A percentile compares a stretch with the other conserved stretches of the same genome.
Conservation (phyloP, 208 protist species). For the Crithidia brevicula region DNA sequence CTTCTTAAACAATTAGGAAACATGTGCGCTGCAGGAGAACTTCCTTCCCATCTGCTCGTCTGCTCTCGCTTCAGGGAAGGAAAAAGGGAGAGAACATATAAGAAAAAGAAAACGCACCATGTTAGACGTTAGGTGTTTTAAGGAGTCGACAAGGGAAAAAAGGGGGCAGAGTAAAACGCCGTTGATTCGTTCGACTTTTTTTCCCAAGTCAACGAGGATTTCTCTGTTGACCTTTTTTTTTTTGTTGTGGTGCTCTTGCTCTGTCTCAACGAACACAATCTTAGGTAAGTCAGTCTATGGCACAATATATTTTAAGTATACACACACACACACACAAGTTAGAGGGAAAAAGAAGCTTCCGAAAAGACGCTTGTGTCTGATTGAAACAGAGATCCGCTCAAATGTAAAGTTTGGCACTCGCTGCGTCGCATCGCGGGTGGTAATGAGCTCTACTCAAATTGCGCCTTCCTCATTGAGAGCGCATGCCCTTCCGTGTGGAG, state of each 20-base stretch:
- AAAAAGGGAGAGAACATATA: not conserved
- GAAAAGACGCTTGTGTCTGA: too few relatives aligned
- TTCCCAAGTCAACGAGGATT: not conserved
- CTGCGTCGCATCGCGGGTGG: too few relatives aligned
- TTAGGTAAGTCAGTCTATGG: constrained; percentile 13
- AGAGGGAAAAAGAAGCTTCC: too few relatives aligned
- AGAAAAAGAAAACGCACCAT: not conserved
- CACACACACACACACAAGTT: constrained; percentile 8
- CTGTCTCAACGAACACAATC: not conserved
- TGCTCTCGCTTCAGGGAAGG: constrained; percentile 7
- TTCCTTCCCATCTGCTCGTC: not conserved
- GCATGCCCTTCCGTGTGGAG: too few relatives aligned
- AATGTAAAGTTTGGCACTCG: too few relatives aligned
- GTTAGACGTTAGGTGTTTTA: constrained; percentile 22
- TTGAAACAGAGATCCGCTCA: too few relatives aligned
- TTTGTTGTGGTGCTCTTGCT: not conserved
- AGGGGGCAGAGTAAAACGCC: too few relatives aligned
- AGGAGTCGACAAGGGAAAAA: not conserved
- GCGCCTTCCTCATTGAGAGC: too few relatives aligned
- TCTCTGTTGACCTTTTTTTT: not conserved
- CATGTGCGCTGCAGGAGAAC: constrained; percentile 3
- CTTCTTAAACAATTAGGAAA: constrained; percentile 31
- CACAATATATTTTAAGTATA: constrained; percentile 4
- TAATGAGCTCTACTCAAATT: too few relatives aligned
- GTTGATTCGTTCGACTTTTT: too few relatives aligned